These are phyloP conservation scores for Pythium brachiatum DNA, from an alignment of 352 stramenopile species.

Conservation along the genomic window DNA sequence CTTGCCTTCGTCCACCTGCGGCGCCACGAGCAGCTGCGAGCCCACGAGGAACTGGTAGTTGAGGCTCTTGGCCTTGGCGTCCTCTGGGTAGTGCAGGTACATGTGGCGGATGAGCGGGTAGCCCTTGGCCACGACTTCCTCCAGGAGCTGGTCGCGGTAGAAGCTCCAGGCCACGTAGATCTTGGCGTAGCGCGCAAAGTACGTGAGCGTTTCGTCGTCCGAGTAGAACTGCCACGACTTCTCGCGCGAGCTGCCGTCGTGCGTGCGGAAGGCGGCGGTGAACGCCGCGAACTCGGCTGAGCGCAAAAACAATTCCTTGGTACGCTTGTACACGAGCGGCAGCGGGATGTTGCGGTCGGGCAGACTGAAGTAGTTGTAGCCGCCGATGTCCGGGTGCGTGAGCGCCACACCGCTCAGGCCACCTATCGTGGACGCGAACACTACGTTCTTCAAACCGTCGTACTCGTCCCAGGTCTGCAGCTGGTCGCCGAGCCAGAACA, in stretches of 20 bases:
- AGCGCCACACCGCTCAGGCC: conserved; percentile 16
- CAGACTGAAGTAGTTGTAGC: conserved; percentile 19
- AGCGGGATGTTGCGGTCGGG: conserved; percentile 3
- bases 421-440: conserved; percentile 12
- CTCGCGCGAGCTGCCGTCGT: conserved; percentile 13
- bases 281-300: conserved; percentile 15
- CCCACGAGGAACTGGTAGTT: conserved; percentile 8
- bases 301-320: conserved; percentile 8
- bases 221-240: conserved; percentile 16
- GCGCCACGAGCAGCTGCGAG: conserved; percentile 7
- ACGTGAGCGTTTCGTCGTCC: conserved; percentile 9
- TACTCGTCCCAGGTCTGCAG: conserved; percentile 18
- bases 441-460: conserved; percentile 17
- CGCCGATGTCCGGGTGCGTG: conserved; percentile 19
- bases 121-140: not conserved
- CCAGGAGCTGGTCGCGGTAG: conserved; percentile 8
- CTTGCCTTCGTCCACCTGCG: conserved; percentile 11
- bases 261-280: conserved; percentile 12
- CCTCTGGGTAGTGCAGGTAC: conserved; percentile 3
- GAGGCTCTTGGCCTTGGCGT: not conserved
- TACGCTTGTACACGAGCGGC: conserved; percentile 5
- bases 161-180: conserved; percentile 13
- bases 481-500: conserved; percentile 17
- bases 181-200: conserved; percentile 9
- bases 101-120: conserved; percentile 2